These are phyloP conservation scores for Panicum miliaceum DNA, from an alignment of 176 grass and related monocot genomes.

Conservation along the genomic window DNA sequence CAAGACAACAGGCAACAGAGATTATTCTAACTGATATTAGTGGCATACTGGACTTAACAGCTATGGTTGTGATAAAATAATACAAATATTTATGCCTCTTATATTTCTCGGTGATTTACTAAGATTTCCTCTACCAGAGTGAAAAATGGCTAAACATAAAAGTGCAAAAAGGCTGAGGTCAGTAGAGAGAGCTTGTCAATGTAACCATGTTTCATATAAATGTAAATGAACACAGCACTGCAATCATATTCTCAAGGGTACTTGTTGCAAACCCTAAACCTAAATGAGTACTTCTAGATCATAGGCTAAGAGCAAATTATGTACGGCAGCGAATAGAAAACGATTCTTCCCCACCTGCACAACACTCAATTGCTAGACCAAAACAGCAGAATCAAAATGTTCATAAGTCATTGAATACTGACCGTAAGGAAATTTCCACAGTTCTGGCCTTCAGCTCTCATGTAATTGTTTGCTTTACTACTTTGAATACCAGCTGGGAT, in stretches of 20 bases:
- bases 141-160: conserved; percentile 3
- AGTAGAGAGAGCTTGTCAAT: neutral
- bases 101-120: neutral
- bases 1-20: neutral
- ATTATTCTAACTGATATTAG: neutral
- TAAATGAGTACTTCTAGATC: neutral
- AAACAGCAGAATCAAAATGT: neutral
- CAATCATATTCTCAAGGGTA: neutral
- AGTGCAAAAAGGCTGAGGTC: neutral
- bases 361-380: neutral
- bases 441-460: conserved; percentile 60
- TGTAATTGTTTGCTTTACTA: conserved; percentile 58
- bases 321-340: neutral
- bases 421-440: conserved; percentile 69
- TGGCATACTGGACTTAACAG: neutral
- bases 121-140: neutral
- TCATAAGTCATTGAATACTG: conserved; percentile 11
- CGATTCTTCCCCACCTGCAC: neutral
- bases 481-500: conserved; percentile 66
- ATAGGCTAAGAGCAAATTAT: neutral
- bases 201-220: neutral
- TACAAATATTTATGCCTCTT: neutral
- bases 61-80: neutral
- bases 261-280: neutral
- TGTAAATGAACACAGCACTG: neutral